Evolutionary conservation across 2,329 filamentous ascomycete species (phyloP), one percentile per base, ranked within the genome.

Genomic region (Celoporthe dispersa): DNA sequence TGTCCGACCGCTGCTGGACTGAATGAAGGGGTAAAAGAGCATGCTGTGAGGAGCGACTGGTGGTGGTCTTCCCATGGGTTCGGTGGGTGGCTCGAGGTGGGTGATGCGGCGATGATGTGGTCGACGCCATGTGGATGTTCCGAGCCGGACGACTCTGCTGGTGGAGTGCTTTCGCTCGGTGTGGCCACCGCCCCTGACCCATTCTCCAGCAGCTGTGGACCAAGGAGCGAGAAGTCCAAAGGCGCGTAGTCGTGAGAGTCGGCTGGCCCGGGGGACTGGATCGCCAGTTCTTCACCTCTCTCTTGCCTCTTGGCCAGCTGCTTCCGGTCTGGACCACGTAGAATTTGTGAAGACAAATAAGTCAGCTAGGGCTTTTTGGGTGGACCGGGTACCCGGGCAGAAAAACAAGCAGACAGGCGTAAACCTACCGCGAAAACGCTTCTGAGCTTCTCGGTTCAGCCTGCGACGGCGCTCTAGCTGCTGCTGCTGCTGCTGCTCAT

Each of bases 391-490:
- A 16, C 7, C 6, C 9, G 22, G 22, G n/a, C n/a, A 25, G 48
- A 1, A 53, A 12, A 14, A 53, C 12, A n/a, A 25, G 9, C 16
- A 7, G 5, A 22, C 6, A 44, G 48, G 25, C n/a, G 16, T 25
- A 14, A 2, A 25, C 48, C n/a, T 28, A 53, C 48, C 48, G n/a
- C 48, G 48, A 12, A 53, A 53, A 12, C 48, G 48, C 48, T 53
- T 53, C 48, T 53, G 48, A n/a, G 48, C 48, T 9, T 53, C 48
- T 53, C 48, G n/a, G n/a, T 53, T 53, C 48, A 53, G 48, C n/a
- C 12, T 53, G 22, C 48, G 48, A 53, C 48, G 48, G 48, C 48
- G 48, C 48, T 53, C 48, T 14, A 53, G 48, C 48, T 53, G 48
- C n/a, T 53, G 48, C 48, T 53, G 41, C 41, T 44, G 22, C 48